Conservation (phyloP, 148 eudicot genomes). For the Agrostemma githago region DNA sequence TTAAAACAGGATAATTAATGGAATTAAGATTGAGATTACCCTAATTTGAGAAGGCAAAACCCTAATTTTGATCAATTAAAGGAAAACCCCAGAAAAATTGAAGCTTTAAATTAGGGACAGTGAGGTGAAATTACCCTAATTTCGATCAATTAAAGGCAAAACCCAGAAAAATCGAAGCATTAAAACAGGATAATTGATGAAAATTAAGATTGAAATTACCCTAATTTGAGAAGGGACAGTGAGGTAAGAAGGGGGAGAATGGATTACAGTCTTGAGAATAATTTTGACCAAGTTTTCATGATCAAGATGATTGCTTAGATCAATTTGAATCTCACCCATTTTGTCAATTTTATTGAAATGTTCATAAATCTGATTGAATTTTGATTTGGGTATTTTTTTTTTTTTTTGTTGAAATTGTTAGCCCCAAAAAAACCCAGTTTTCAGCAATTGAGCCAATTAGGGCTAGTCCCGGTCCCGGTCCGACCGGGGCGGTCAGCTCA, state of each 20-base stretch:
- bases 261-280: conserved; percentile 58
- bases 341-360: conserved; percentile 5
- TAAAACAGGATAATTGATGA: not conserved
- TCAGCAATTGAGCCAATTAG: not conserved
- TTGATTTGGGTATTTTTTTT: not conserved
- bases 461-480: too few relatives aligned
- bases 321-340: conserved; percentile 43
- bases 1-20: not conserved
- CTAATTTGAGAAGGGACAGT: conserved; percentile 50
- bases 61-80: too few relatives aligned
- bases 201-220: conserved; percentile 25
- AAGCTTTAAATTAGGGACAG: too few relatives aligned
- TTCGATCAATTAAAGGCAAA: too few relatives aligned
- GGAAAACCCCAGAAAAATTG: too few relatives aligned
- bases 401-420: not conserved
- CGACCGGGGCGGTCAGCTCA: too few relatives aligned
- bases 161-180: conserved; percentile 7
- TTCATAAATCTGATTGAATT: conserved; percentile 6
- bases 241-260: conserved; percentile 62
- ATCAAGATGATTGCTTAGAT: conserved; percentile 13
- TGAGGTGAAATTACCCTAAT: too few relatives aligned
- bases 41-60: conserved; percentile 42
- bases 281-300: conserved; percentile 40
- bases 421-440: not conserved
- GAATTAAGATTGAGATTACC: conserved; percentile 25